A percentile compares a stretch with the other conserved stretches of the same genome.
These are phyloP conservation scores for Mycena belliarum DNA, from an alignment of 768 basidiomycete species.

Conservation along the genomic window DNA sequence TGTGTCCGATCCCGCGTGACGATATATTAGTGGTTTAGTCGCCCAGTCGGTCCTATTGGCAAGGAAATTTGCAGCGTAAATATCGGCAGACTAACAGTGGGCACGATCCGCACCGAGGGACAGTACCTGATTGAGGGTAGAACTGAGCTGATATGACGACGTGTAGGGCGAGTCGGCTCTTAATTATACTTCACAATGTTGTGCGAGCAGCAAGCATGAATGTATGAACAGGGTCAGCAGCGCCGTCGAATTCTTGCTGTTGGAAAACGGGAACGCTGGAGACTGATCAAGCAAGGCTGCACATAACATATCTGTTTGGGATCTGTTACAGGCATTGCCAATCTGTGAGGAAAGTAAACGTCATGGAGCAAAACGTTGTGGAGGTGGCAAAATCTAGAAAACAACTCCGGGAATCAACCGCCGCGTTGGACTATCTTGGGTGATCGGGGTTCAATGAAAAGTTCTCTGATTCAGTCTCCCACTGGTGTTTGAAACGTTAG, in stretches of 20 bases:
- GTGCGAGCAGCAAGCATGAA: background rate
- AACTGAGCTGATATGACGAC: conserved; percentile 55
- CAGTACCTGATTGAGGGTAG: conserved; percentile 58
- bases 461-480: conserved; percentile 62
- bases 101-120: background rate
- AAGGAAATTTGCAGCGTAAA: conserved; percentile 61
- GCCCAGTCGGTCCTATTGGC: conserved; percentile 58
- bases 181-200: conserved; percentile 57
- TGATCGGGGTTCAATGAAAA: conserved; percentile 82
- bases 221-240: conserved; percentile 59
- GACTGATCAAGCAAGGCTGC: background rate
- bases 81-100: background rate
- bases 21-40: conserved; percentile 45
- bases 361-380: conserved; percentile 42
- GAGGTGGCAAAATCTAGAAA: background rate
- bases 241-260: conserved; percentile 70
- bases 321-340: conserved; percentile 34
- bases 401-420: conserved; percentile 66
- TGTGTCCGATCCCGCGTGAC: conserved; percentile 49
- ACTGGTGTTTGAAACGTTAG: too few relatives aligned
- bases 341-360: conserved; percentile 74
- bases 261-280: conserved; percentile 70
- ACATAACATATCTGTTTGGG: background rate
- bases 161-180: conserved; percentile 71
- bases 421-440: conserved; percentile 70